phyloP scores from a whole-genome alignment of 768 basidiomycete species.

The Collybia sp. region DNA sequence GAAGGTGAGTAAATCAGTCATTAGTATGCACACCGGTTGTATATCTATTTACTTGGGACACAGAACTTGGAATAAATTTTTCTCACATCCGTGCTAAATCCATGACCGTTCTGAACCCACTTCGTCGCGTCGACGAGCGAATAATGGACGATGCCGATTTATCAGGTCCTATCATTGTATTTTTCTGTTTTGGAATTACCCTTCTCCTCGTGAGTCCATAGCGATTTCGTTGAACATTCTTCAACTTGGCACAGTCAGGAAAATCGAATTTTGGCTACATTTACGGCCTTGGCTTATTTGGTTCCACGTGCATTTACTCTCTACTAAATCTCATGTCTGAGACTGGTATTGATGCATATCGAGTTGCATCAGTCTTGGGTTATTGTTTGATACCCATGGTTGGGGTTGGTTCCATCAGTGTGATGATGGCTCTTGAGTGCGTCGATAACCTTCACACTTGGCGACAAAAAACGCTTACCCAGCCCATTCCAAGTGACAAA shows the following conservation, averaged over 20 bases:
- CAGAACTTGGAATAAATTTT: conserved; percentile 98
- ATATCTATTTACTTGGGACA: background rate
- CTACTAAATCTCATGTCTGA: conserved; percentile 97
- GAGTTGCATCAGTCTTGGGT: conserved; percentile 90
- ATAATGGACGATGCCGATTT: conserved; percentile 99
- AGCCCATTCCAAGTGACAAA: conserved; percentile 49
- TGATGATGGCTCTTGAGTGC: conserved; percentile 84
- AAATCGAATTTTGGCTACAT: conserved; percentile 99
- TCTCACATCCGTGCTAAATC: conserved; percentile 93
- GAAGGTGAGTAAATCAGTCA: conserved; percentile 58
- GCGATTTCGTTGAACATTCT: conserved; percentile 3
- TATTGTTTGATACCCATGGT: conserved; percentile 98
- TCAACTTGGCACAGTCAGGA: conserved; percentile 63
- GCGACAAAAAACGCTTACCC: conserved; percentile 4
- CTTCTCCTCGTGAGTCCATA: conserved; percentile 75
- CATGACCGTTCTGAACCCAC: conserved; percentile 91
- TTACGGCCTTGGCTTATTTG: conserved; percentile 95
- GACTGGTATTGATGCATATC: conserved; percentile 91
- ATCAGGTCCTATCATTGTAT: conserved; percentile 92
- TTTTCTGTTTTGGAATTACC: conserved; percentile 91
- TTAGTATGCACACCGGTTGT: too few relatives aligned
- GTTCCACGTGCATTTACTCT: conserved; percentile 86
- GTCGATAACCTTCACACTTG: conserved; percentile 25
- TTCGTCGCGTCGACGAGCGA: conserved; percentile 75
- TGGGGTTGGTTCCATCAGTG: conserved; percentile 84